Percentiles rank a stretch among this genome's conserved stretches.
These are phyloP conservation scores for Beauveria pseudobassiana DNA, from an alignment of 2,329 filamentous ascomycete genomes.

Conservation along the genomic window DNA sequence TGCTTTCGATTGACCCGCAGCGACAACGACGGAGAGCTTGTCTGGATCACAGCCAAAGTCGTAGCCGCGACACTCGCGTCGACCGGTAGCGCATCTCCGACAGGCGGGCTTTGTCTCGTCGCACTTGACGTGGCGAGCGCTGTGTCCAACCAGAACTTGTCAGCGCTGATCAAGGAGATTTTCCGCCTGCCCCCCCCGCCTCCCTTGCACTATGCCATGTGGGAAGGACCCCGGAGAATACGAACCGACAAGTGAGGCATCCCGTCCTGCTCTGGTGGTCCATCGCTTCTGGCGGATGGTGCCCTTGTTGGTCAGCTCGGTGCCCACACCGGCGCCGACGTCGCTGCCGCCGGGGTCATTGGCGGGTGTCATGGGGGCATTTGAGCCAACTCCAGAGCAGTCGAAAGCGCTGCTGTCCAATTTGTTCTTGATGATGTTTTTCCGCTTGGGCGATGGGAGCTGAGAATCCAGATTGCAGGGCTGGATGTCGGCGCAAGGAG, in stretches of 20 bases:
- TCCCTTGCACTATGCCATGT: background rate
- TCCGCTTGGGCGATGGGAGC: background rate
- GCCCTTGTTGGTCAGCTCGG: constrained; percentile 2
- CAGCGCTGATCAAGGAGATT: background rate
- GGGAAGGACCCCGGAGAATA: background rate
- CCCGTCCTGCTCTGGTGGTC: background rate
- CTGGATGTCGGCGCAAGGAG: background rate
- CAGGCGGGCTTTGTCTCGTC: background rate
- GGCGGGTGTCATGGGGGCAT: too few species aligned
- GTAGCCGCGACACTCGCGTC: background rate
- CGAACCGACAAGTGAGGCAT: constrained; percentile 3
- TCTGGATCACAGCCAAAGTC: background rate
- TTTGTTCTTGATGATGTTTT: too few species aligned
- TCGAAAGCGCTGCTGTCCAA: too few species aligned
- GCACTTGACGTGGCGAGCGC: background rate
- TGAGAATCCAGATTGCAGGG: background rate
- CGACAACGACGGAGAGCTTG: background rate
- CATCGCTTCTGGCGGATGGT: constrained; percentile 5
- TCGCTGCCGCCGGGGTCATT: background rate
- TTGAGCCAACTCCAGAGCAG: too few species aligned
- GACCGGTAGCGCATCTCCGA: background rate
- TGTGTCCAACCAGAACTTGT: background rate
- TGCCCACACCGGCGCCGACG: background rate
- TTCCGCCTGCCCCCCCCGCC: too few species aligned
- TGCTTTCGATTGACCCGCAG: background rate